phyloP scores from a whole-genome alignment of 2,329 filamentous ascomycete species.

The Tolypocladium nubicola region DNA sequence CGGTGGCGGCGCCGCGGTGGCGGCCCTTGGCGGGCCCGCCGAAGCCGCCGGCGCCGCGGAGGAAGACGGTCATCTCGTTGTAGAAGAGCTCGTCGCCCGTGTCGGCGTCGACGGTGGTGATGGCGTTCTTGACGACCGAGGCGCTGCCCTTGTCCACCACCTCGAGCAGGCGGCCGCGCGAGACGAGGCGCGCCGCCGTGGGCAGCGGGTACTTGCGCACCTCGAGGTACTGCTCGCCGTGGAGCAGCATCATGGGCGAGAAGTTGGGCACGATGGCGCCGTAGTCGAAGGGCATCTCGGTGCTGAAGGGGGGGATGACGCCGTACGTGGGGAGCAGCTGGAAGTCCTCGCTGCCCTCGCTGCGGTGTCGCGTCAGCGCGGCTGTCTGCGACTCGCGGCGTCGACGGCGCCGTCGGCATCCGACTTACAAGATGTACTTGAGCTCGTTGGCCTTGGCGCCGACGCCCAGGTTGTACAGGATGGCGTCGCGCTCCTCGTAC shows the following conservation, averaged over 20 bases:
- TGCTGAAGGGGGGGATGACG: conserved; percentile 88
- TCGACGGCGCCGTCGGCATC: too few relatives aligned
- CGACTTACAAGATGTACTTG: conserved; percentile 61
- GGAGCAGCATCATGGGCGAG: conserved; percentile 95
- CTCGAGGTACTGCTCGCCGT: conserved; percentile 98
- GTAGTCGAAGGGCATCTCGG: conserved; percentile 68
- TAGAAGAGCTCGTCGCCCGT: conserved; percentile 91
- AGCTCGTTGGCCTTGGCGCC: conserved; percentile 87
- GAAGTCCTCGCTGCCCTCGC: conserved; percentile 83
- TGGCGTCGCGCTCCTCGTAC: conserved; percentile 78
- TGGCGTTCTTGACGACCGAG: conserved; percentile 69
- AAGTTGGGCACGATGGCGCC: conserved; percentile 88
- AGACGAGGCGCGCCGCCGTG: conserved; percentile 66
- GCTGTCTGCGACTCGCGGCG: background rate
- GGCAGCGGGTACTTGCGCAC: conserved; percentile 86
- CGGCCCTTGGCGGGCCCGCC: conserved; percentile 67
- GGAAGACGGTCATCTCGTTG: conserved; percentile 89
- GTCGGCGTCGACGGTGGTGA: conserved; percentile 73
- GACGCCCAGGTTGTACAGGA: conserved; percentile 91
- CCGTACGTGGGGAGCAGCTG: conserved; percentile 91
- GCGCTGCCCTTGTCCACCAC: conserved; percentile 93
- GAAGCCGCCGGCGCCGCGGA: conserved; percentile 85
- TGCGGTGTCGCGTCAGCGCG: conserved; percentile 6
- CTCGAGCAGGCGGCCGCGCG: conserved; percentile 74
- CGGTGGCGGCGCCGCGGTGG: conserved; percentile 72